Conservation (phyloP, 2,329 filamentous ascomycete genomes). For the Verticillium tricorpus region DNA sequence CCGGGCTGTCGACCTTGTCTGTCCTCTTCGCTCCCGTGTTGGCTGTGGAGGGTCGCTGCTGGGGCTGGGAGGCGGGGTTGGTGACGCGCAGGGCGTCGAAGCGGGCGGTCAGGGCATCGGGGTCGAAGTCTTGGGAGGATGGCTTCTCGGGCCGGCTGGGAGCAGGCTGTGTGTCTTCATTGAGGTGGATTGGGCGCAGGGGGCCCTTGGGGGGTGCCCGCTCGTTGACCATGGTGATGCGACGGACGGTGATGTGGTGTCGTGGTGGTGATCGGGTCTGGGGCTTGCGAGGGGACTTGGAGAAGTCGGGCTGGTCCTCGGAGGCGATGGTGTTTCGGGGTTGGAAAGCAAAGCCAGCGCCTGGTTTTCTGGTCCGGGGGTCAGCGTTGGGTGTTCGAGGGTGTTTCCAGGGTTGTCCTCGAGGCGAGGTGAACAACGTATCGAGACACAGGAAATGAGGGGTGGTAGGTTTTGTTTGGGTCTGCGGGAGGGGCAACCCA, state of each 20-base stretch:
- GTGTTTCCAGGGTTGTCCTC: neutral
- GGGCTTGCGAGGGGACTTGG: slow-evolving; percentile 4
- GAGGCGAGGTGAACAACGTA: neutral
- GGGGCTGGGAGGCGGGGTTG: neutral
- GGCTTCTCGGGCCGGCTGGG: neutral
- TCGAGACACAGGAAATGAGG: neutral
- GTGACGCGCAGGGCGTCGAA: slow-evolving; percentile 13
- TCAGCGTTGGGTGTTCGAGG: neutral
- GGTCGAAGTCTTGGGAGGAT: slow-evolving; percentile 13
- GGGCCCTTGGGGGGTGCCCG: slow-evolving; percentile 40
- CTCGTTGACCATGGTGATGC: slow-evolving; percentile 40
- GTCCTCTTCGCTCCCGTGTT: slow-evolving; percentile 1
- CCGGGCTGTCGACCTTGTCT: slow-evolving; percentile 4
- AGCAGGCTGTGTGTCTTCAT: slow-evolving; percentile 22
- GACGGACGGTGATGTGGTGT: slow-evolving; percentile 4
- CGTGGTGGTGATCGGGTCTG: neutral
- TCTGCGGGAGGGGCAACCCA: too few relatives aligned
- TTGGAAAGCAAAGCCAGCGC: slow-evolving; percentile 24
- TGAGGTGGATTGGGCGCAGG: slow-evolving; percentile 30
- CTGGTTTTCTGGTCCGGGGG: slow-evolving; percentile 20
- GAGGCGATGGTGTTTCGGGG: slow-evolving; percentile 24
- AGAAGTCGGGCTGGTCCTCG: slow-evolving; percentile 15
- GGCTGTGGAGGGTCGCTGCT: slow-evolving; percentile 2
- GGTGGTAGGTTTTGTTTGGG: too few relatives aligned
- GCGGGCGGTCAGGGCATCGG: slow-evolving; percentile 10